These are phyloP conservation scores for Amanita brunnescens DNA, from an alignment of 768 basidiomycete species.

Conservation along the genomic window DNA sequence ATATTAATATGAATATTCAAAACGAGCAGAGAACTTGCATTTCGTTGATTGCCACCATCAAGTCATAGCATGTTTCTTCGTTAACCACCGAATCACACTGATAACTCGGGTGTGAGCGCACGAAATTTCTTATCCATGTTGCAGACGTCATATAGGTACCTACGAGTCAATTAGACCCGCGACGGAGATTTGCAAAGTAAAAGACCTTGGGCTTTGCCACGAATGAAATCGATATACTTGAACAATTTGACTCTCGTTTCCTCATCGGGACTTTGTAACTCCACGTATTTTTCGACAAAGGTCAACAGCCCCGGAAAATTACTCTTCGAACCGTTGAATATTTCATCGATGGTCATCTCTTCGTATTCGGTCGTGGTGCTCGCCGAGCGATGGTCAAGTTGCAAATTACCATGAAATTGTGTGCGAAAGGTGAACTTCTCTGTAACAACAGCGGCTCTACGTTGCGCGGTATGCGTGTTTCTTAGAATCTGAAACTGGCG, in stretches of 20 bases:
- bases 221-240: neutral
- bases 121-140: slow-evolving; percentile 9
- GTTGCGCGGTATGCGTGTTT: slow-evolving; percentile 5
- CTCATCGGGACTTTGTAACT: neutral
- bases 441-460: neutral
- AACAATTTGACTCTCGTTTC: neutral
- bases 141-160: slow-evolving; percentile 8
- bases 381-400: neutral
- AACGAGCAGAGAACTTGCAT: neutral
- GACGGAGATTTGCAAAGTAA: neutral
- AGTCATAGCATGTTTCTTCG: slow-evolving; percentile 7
- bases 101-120: slow-evolving; percentile 7
- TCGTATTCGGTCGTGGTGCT: neutral
- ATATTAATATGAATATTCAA: neutral
- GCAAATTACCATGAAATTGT: neutral
- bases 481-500: neutral
- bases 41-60: slow-evolving; percentile 3
- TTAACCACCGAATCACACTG: slow-evolving; percentile 5
- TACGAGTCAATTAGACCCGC: neutral
- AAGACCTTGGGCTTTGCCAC: slow-evolving; percentile 5
- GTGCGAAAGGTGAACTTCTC: slow-evolving; percentile 7
- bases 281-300: slow-evolving; percentile 2
- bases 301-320: slow-evolving; percentile 1
- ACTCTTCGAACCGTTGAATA: slow-evolving; percentile 6
- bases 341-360: slow-evolving; percentile 7